Evolutionary conservation across 139 green algal genomes (phyloP), one percentile per base, ranked within the genome.

Genomic region (Picochlorum sp.): DNA sequence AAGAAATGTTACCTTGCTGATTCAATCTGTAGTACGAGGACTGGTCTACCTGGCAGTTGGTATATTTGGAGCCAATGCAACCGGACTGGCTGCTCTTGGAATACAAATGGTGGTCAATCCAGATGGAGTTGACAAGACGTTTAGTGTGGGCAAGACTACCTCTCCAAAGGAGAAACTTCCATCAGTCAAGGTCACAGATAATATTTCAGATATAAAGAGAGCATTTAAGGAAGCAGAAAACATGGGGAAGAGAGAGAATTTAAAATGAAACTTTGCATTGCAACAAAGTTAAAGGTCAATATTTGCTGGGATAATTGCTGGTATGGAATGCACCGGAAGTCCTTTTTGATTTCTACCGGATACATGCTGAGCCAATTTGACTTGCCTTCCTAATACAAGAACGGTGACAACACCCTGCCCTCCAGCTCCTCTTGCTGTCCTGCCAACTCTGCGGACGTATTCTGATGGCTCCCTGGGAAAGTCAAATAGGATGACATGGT

Each of bases 401-500:
- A 86, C 71, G 0, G 74, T 83, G 29, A 96, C 87, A 0, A 74
- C 39, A 13, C 90, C 90, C 1, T 22, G 54, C 9, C 87, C 87
- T 35, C 76, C 73, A 3, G 87, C 83, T 12, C 90, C 90, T 0
- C 90, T 70, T 1, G 85, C 86, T 0, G 87, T 96, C 6, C 90
- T 74, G 2, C 90, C 90, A 12, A 91, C 90, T 0, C 90, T 67
- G 1, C 90, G 70, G 10, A 97, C 80, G 51, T 97, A 97, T 69
- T 97, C 90, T 1, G 75, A 89, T 0, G 90, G 90, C 63, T 97
- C 90, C 0, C 90, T 65, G 0, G 90, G 90, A 68, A 97, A 95
- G 69, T 97, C 90, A 64, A 97, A 97, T 54, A 97, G 70, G 56
- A 97, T 80, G 24, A 97, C 90, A 40, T 94, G 87, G 26, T 83